Conservation (phyloP, 2,329 filamentous ascomycete species). For the Juglanconis oblonga region DNA sequence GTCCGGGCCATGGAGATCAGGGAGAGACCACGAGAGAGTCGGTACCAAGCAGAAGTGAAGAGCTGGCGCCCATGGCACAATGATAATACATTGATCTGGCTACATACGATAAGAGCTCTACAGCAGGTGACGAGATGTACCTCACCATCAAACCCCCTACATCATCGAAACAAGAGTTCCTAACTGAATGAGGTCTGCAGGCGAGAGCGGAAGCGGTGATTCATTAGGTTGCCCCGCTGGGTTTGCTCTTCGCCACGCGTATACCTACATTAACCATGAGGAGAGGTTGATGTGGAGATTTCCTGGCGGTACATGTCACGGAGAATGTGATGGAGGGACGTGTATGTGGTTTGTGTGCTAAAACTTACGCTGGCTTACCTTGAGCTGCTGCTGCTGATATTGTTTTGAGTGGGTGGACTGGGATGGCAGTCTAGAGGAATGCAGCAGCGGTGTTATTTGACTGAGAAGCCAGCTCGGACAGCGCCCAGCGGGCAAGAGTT, state of each 20-base stretch:
- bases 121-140: conserved; percentile 48
- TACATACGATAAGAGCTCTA: neutral
- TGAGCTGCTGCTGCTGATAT: neutral
- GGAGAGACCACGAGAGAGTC: too few species aligned
- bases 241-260: conserved; percentile 85
- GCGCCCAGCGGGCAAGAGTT: too few species aligned
- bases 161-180: conserved; percentile 55
- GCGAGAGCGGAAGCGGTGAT: conserved; percentile 61
- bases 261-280: conserved; percentile 83
- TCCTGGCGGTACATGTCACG: conserved; percentile 57
- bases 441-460: too few species aligned
- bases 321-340: neutral
- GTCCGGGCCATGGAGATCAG: too few species aligned
- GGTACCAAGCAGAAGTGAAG: too few species aligned
- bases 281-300: conserved; percentile 83
- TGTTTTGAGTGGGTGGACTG: neutral
- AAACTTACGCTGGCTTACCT: conserved; percentile 9
- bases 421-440: neutral
- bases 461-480: too few species aligned
- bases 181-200: conserved; percentile 73
- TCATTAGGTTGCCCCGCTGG: conserved; percentile 35
- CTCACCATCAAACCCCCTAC: conserved; percentile 83
- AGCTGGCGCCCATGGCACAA: too few species aligned
- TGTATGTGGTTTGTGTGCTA: too few species aligned
- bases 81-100: too few species aligned